These are phyloP conservation scores for Colletotrichum higginsianum DNA, from an alignment of 2,329 filamentous ascomycete species.

Conservation along the genomic window DNA sequence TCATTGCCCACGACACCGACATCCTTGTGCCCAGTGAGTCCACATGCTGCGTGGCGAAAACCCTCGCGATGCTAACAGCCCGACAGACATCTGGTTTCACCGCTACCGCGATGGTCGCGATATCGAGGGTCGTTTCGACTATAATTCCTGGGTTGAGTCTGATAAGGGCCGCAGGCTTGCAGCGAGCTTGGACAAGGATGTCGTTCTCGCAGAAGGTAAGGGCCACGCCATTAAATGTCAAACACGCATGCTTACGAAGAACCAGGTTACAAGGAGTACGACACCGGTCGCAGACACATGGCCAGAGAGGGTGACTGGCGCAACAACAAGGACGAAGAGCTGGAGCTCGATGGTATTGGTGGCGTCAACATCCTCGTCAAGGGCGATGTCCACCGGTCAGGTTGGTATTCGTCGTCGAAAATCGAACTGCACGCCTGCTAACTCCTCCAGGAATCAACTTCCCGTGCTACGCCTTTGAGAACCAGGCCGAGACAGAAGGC, in stretches of 20 bases:
- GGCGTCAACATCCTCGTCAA: slow-evolving; percentile 98
- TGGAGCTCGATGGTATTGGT: slow-evolving; percentile 94
- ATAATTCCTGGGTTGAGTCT: slow-evolving; percentile 99
- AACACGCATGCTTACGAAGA: slow-evolving; percentile 42
- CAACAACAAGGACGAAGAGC: slow-evolving; percentile 91
- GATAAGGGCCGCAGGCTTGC: slow-evolving; percentile 84
- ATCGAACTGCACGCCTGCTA: not conserved
- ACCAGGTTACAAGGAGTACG: slow-evolving; percentile 90
- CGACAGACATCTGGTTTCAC: slow-evolving; percentile 95
- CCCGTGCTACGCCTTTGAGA: slow-evolving; percentile 95
- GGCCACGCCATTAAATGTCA: not conserved
- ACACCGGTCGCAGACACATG: slow-evolving; percentile 92
- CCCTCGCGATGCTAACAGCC: slow-evolving; percentile 39
- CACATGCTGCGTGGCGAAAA: not conserved
- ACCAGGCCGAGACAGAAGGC: slow-evolving; percentile 98
- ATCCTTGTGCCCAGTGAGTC: slow-evolving; percentile 92
- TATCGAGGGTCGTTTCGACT: slow-evolving; percentile 97
- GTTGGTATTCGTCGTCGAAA: slow-evolving; percentile 63
- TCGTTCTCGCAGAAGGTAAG: slow-evolving; percentile 90
- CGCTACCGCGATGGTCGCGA: slow-evolving; percentile 85
- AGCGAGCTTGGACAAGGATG: slow-evolving; percentile 81
- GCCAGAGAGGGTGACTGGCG: slow-evolving; percentile 93
- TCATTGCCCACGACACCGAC: slow-evolving; percentile 93
- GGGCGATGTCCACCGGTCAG: slow-evolving; percentile 95
- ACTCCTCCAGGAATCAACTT: slow-evolving; percentile 87